Evolutionary conservation across 108 stramenopile genomes (phyloP), one percentile per base, ranked within the genome.

Genomic region (Cylindrotheca fusiformis): DNA sequence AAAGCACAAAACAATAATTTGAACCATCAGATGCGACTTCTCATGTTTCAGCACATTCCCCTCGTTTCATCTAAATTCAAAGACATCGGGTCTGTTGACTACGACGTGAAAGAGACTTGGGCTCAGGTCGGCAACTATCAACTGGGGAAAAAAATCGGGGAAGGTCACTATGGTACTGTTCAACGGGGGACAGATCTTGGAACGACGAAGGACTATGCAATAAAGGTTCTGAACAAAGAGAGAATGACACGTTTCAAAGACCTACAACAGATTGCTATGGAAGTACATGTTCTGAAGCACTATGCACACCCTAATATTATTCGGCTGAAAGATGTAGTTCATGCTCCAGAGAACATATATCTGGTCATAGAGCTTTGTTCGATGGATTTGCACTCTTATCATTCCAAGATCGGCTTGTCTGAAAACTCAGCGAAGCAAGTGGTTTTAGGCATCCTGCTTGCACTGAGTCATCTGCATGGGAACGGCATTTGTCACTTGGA

Each of bases 241-340:
- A 88, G 78, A 55, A 89, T 96, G 58, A 87, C 83, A 36, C 62
- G 85, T 56, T 88, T 90, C 57, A 94, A 94, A 71, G 95, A 95
- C 81, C 79, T 89, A 31, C 63, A 80, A 30, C 96, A 96, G 67
- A 74, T 98, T 54, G 95, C 93, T 65, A 64, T 85, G 63, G 97
- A 96, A 78, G 83, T 93, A 20, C 71, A 76, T 22, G 90, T 94
- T 12, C 75, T 94, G 73, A 95, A 88, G 68, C 74, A 84, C 28
- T 86, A 95, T 26, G 47, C 65, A n/a, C 93, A 96, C 63, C 78
- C 77, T 2, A 79, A 93, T 51, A 87, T 97, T 23, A 87, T 96
- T 17, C 80, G 80, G 60, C 76, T 95, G 8, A 65, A 76, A 17
- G 97, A 97, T 56, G 88, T 90, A 5, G 68, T 98, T 19, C 94